Base-by-base conservation (phyloP, 2,329 filamentous ascomycete species). In the Epichloe hybrida region DNA sequence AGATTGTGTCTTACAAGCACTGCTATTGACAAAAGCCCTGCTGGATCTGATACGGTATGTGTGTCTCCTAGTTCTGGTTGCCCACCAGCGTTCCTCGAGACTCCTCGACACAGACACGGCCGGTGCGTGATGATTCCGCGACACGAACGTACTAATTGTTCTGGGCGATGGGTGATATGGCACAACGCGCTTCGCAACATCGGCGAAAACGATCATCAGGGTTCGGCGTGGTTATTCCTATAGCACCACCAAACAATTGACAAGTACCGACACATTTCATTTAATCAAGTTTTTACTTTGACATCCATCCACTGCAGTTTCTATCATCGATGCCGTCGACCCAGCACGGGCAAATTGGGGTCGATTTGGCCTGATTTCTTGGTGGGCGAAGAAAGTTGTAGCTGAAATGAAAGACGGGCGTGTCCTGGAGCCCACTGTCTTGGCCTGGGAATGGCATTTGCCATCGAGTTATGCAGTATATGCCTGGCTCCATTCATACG, bases 401-500 rank as follows among this genome's bases (percentile, higher is more conserved):
- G 27, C 27, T 31, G 4, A n/a, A 17, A 27, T 8, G 12, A 8
- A 12, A n/a, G 34, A 12, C 5, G 12, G n/a, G 15, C 5, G 15
- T 20, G n/a, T 13, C 27, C 9, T 20, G n/a, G 11, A 20, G 9
- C 43, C 3, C n/a, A 35, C 35, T 34, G 7, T 43, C 41, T 27
- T n/a, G 21, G 15, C 4, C 12, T 27, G 11, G 13, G 7, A 13
- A 5, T 17, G 5, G 42, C 27, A 34, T n/a, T 12, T 17, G 11
- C 23, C 11, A 44, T 44, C n/a, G 5, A 34, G 5, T 20, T 31
- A 11, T 1, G 20, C 12, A n/a, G 23, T 34, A 6, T 38, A 34
- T 27, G 6, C 13, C 36, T 38, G 12, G 8, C 17, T 27, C 13
- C 5, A 27, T 21, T 70, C 61, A 87, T 56, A 79, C 76, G 68